Base-by-base conservation (phyloP, 345 rosid genomes). In the Sisymbrium altissimum region DNA sequence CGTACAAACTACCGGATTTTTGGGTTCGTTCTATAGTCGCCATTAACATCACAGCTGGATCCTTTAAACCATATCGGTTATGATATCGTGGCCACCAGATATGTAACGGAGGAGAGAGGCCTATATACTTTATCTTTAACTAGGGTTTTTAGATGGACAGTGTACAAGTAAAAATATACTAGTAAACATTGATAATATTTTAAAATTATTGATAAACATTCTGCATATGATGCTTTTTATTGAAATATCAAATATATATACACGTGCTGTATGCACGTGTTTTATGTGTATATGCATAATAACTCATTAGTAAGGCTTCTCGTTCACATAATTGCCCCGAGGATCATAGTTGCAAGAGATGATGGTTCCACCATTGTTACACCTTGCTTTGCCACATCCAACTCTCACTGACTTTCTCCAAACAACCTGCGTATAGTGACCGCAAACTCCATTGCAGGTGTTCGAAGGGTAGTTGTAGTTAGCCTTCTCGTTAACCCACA, bases 321-420 rank as follows among this genome's bases (percentile, higher is more conserved):
- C 6, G 62, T 62, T 50, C 15, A 8, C 62, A 52, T 50, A 72
- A 1, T 68, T 68, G 0, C 72, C 63, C 2, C 5, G 78, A 68
- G 79, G 79, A 68, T 49, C 29, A 32, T 75, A 76, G 59, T 10
- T 76, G 44, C 75, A 76, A 53, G 19, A 6, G 3, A 69, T 55
- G 57, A 76, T 5, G 25, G 70, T 76, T 76, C 79, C 79, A 69
- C 79, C 70, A 76, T 18, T 69, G 33, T 69, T 35, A 45, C 79
- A 69, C 50, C 50, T 69, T 18, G n/a, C 65, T 68, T 68, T 75
- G 2, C 17, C 79, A 52, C 73, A 75, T 32, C 79, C 79, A 0
- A 75, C 3, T 50, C 36, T 75, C 73, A 75, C 64, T 23, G 73
- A 75, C 0, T 75, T 75, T 60, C 68, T 60, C 79, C 79, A 75